Percentiles rank a stretch among this genome's conserved stretches.
phyloP scores from a whole-genome alignment of 805 yeast species.

The Grigorovia yakushimaensis region DNA sequence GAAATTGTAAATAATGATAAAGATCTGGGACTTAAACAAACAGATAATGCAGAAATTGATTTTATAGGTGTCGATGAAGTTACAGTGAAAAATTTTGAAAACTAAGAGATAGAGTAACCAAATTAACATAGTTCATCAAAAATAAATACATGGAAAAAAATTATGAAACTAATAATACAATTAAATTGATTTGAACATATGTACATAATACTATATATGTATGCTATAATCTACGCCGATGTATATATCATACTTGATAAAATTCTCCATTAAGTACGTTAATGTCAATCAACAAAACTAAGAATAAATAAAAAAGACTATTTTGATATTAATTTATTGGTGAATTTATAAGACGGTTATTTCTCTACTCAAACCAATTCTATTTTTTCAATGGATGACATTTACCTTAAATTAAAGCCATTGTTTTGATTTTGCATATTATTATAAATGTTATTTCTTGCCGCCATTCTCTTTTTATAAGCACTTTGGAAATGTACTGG shows the following conservation, averaged over 20 bases:
- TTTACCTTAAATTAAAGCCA: slow-evolving; percentile 36
- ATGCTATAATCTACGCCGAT: too few species aligned
- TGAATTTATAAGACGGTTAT: too few species aligned
- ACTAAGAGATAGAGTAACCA: not conserved
- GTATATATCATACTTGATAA: not conserved
- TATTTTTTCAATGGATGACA: too few species aligned
- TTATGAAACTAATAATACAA: not conserved
- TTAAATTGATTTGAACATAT: too few species aligned
- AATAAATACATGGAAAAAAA: not conserved
- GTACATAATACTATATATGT: too few species aligned
- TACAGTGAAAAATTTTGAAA: too few species aligned
- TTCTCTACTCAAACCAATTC: too few species aligned
- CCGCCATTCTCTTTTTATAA: slow-evolving; percentile 30
- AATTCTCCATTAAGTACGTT: not conserved
- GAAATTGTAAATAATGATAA: not conserved
- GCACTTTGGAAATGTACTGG: slow-evolving; percentile 30
- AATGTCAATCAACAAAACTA: not conserved
- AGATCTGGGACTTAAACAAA: not conserved
- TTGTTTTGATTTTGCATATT: slow-evolving; percentile 35
- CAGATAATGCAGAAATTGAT: not conserved
- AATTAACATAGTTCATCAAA: too few species aligned
- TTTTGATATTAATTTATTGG: not conserved
- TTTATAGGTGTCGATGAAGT: not conserved
- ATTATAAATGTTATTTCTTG: slow-evolving; percentile 11
- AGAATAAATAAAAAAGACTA: not conserved